These are phyloP conservation scores for Beauveria caledonica DNA, from an alignment of 2,329 filamentous ascomycete genomes.

Conservation along the genomic window DNA sequence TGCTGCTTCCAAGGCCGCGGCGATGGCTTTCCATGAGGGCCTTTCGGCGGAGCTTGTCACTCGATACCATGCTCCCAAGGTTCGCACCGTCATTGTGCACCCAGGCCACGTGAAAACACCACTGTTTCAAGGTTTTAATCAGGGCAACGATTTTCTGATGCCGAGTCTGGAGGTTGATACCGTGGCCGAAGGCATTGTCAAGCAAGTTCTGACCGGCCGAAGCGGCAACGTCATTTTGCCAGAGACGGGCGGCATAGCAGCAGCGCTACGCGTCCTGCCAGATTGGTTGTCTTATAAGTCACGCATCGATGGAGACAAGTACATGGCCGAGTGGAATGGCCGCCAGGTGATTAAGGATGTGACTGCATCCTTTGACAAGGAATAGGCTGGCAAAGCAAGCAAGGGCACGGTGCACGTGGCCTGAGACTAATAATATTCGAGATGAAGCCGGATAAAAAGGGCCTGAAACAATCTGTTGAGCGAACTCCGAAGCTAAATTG, in stretches of 20 bases:
- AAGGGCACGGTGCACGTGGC: conserved; percentile 32
- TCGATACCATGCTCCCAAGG: conserved; percentile 52
- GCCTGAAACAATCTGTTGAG: background rate
- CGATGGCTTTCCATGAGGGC: conserved; percentile 60
- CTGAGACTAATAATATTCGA: conserved; percentile 13
- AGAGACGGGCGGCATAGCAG: conserved; percentile 28
- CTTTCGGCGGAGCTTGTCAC: conserved; percentile 49
- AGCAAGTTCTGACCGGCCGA: conserved; percentile 39
- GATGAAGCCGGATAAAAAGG: background rate
- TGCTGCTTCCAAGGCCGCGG: conserved; percentile 56
- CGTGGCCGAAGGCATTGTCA: conserved; percentile 39
- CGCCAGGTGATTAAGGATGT: conserved; percentile 40
- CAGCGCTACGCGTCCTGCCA: conserved; percentile 45
- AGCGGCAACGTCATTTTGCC: conserved; percentile 42
- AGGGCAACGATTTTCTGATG: conserved; percentile 33
- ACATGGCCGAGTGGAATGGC: conserved; percentile 37
- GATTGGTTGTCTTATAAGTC: conserved; percentile 53
- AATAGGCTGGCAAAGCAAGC: conserved; percentile 19
- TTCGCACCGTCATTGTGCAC: conserved; percentile 59
- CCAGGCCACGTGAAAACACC: conserved; percentile 35
- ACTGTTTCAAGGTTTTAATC: conserved; percentile 42
- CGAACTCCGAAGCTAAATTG: background rate
- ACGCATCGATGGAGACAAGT: conserved; percentile 32
- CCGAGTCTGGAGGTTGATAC: conserved; percentile 30
- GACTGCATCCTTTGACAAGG: conserved; percentile 27